A percentile compares a stretch with the other conserved stretches of the same genome.
Conservation (phyloP, 306 rosid species). For the Pueraria montana region DNA sequence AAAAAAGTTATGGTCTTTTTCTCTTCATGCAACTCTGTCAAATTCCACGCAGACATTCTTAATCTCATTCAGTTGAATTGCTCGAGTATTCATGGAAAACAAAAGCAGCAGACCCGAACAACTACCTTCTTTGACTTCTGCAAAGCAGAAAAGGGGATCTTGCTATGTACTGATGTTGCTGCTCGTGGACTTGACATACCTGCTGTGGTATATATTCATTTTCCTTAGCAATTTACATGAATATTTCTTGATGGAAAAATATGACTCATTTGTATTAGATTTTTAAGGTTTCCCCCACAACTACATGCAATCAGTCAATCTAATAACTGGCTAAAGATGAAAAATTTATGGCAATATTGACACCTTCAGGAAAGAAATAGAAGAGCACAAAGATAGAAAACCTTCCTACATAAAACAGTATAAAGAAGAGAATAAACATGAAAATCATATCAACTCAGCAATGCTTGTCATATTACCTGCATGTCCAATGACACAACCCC, state of each 20-base stretch:
- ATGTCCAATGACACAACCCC: background rate
- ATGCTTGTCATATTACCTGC: background rate
- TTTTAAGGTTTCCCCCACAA: background rate
- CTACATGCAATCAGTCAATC: conserved; percentile 16
- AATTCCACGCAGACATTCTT: conserved; percentile 85
- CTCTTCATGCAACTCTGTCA: conserved; percentile 93
- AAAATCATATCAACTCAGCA: conserved; percentile 26
- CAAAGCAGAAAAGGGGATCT: conserved; percentile 86
- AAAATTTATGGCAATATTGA: conserved; percentile 3
- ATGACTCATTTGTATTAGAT: conserved; percentile 12
- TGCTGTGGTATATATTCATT: conserved; percentile 74
- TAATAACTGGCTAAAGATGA: background rate
- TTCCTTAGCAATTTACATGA: conserved; percentile 16
- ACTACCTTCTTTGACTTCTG: conserved; percentile 79
- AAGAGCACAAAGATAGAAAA: background rate
- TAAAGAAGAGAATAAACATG: background rate
- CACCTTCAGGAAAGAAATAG: conserved; percentile 19
- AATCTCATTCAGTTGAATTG: conserved; percentile 75
- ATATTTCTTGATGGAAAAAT: conserved; percentile 1
- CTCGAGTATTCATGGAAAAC: conserved; percentile 88
- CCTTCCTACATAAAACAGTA: background rate
- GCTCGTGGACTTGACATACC: conserved; percentile 97
- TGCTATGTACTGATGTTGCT: conserved; percentile 97
- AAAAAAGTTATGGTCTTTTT: conserved; percentile 98
- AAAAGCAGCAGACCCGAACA: conserved; percentile 90